A percentile compares a stretch with the other conserved stretches of the same genome.
Evolutionary conservation across 495 filamentous ascomycete genomes (phyloP).

Genomic region (Baudoinia panamericana): DNA sequence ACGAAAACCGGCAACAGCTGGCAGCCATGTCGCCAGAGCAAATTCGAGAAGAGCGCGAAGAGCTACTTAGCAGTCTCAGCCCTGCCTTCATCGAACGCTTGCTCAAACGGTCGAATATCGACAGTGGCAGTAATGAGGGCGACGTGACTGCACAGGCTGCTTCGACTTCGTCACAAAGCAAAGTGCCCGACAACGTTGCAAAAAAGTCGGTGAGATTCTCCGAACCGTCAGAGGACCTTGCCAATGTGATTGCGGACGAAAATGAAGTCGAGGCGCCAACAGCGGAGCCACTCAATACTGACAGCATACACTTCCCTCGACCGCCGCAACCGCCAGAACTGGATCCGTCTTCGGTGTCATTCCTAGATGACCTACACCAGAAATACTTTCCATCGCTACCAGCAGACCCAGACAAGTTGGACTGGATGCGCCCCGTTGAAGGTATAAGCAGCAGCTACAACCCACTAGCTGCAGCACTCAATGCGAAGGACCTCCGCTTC

Average conservation of each 20-base stretch:
- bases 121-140: conserved; percentile 39
- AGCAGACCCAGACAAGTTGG: conserved; percentile 68
- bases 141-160: conserved; percentile 1
- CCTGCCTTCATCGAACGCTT: conserved; percentile 62
- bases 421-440: conserved; percentile 72
- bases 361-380: conserved; percentile 67
- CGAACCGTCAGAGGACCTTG: conserved; percentile 3
- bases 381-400: conserved; percentile 88
- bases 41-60: conserved; percentile 62
- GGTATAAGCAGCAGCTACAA: conserved; percentile 53
- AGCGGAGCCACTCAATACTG: conserved; percentile 7
- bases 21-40: conserved; percentile 69
- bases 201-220: conserved; percentile 8
- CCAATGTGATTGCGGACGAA: background rate
- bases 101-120: conserved; percentile 64
- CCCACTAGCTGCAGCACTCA: conserved; percentile 53
- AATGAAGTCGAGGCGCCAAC: conserved; percentile 3
- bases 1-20: conserved; percentile 64
- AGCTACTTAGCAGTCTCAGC: conserved; percentile 56
- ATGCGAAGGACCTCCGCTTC: conserved; percentile 73
- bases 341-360: conserved; percentile 68
- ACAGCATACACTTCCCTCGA: conserved; percentile 20
- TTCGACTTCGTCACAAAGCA: conserved; percentile 1
- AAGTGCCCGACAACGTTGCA: background rate
- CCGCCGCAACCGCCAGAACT: conserved; percentile 46